These are phyloP conservation scores for Pseudogymnoascus destructans DNA, from an alignment of 2,329 filamentous ascomycete genomes.

Conservation along the genomic window DNA sequence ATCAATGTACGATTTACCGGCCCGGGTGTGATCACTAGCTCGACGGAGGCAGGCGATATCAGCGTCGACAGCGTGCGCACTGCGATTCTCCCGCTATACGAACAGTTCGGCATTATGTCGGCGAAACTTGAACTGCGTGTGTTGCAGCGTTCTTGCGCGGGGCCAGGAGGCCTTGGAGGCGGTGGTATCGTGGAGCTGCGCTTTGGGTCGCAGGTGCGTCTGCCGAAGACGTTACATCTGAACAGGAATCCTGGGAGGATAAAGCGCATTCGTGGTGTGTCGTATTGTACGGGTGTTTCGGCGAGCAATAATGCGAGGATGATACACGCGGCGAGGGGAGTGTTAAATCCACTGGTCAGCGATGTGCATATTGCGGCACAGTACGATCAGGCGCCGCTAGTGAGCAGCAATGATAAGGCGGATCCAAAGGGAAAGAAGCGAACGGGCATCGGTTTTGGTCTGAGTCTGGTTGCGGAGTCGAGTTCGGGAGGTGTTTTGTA, in stretches of 20 bases:
- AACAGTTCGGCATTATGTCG: constrained; percentile 70
- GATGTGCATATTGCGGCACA: constrained; percentile 85
- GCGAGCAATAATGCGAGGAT: constrained; percentile 89
- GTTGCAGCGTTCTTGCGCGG: constrained; percentile 67
- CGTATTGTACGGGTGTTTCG: constrained; percentile 83
- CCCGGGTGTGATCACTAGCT: constrained; percentile 80
- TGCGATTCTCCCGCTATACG: constrained; percentile 79
- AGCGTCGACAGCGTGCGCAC: constrained; percentile 90
- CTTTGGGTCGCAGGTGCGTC: constrained; percentile 82
- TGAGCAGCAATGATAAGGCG: constrained; percentile 38
- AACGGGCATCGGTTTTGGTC: constrained; percentile 80
- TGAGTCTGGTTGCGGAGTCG: constrained; percentile 87
- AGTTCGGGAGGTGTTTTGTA: constrained; percentile 69
- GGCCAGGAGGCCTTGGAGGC: constrained; percentile 61
- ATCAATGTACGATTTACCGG: constrained; percentile 85
- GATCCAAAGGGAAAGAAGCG: constrained; percentile 46
- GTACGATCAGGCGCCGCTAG: constrained; percentile 54
- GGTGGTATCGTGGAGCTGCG: constrained; percentile 87
- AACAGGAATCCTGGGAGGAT: constrained; percentile 70
- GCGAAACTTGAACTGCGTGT: constrained; percentile 78
- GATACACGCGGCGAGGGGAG: constrained; percentile 78
- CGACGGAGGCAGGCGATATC: constrained; percentile 73
- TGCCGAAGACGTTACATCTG: constrained; percentile 88
- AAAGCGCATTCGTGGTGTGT: constrained; percentile 80
- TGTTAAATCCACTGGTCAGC: constrained; percentile 72